Evolutionary conservation across 2,329 filamentous ascomycete genomes (phyloP).

Genomic region (Sporothrix phasma): DNA sequence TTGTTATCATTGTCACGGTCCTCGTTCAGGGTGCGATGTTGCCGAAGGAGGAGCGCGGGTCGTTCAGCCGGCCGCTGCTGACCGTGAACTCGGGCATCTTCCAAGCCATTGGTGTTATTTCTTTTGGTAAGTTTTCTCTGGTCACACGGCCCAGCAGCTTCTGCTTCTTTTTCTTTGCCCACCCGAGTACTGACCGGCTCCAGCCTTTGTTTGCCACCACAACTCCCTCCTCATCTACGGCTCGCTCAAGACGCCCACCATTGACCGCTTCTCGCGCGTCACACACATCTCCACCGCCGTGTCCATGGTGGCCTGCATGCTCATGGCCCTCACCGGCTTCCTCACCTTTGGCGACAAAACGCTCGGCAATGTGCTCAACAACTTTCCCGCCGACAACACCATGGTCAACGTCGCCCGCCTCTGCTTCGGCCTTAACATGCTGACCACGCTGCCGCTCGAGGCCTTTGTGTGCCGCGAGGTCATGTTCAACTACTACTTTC

Average conservation of each 20-base stretch:
- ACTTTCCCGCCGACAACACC: conserved; percentile 81
- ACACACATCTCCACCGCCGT: conserved; percentile 89
- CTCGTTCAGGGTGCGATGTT: conserved; percentile 72
- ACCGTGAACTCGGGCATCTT: conserved; percentile 83
- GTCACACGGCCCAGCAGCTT: neutral
- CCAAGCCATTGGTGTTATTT: conserved; percentile 94
- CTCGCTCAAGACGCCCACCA: conserved; percentile 83
- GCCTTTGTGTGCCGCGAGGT: conserved; percentile 96
- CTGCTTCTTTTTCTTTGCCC: neutral
- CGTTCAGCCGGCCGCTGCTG: conserved; percentile 58
- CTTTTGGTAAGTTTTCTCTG: conserved; percentile 58
- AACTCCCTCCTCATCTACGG: conserved; percentile 97
- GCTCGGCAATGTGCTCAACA: conserved; percentile 93
- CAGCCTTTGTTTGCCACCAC: conserved; percentile 68
- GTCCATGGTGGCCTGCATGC: conserved; percentile 82
- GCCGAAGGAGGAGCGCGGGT: conserved; percentile 60
- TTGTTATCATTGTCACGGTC: conserved; percentile 78
- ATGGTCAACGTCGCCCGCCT: conserved; percentile 92
- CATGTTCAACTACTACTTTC: conserved; percentile 76
- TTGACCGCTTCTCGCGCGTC: conserved; percentile 86
- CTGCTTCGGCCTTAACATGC: conserved; percentile 97
- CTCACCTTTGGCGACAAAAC: conserved; percentile 88
- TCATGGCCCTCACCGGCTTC: conserved; percentile 82
- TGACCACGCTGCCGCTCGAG: conserved; percentile 91
- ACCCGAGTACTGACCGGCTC: neutral